Base-by-base conservation (phyloP, 768 basidiomycete genomes). In the Nidularia sp. region DNA sequence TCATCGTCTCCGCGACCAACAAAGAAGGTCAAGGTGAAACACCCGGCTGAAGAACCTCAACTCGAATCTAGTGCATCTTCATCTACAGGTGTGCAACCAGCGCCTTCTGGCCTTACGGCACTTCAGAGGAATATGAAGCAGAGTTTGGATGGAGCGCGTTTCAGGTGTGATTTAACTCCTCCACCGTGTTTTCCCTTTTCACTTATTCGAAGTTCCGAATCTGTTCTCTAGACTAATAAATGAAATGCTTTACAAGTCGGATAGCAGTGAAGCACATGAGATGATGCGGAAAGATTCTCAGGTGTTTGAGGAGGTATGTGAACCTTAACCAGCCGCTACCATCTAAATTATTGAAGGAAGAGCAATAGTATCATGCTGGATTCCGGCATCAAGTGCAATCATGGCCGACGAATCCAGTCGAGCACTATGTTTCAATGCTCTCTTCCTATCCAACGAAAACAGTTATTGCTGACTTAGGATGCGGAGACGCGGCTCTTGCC, bases 371-470 rank as follows among this genome's bases (percentile, higher is more conserved):
- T 64, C 97, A 98, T 67, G 70, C 73, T 42, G 94, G 95, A 2
- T 98, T 98, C 70, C 84, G 94, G 22, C 83, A 84, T 52, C 93
- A 98, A 73, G 93, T 96, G 1, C 80, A 86, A 48, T 84, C 86
- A 2, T 98, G 97, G 97, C 96, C 96, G 1, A 85, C 85, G 6
- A 96, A 97, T 62, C 96, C 97, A 0, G 85, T 96, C n/a, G 75
- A 87, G 32, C 79, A 89, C 64, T 93, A 94, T 66, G 81, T 88
- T 49, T 74, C 79, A 2, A 58, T 68, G 12, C 76, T 98, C 47
- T 80, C 84, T 0, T 67, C 77, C 2, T 88, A 86, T 63, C 80
- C 91, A 4, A 53, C 73, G 15, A 77, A 76, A 57, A 84, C 87
- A 0, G 75, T 98, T 59, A 83, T 99, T 47, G 94, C 84, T 34